Percentiles rank a stretch among this genome's conserved stretches.
Conservation (phyloP, 192 early-diverging fungal genomes). For the Backusella sp. region DNA sequence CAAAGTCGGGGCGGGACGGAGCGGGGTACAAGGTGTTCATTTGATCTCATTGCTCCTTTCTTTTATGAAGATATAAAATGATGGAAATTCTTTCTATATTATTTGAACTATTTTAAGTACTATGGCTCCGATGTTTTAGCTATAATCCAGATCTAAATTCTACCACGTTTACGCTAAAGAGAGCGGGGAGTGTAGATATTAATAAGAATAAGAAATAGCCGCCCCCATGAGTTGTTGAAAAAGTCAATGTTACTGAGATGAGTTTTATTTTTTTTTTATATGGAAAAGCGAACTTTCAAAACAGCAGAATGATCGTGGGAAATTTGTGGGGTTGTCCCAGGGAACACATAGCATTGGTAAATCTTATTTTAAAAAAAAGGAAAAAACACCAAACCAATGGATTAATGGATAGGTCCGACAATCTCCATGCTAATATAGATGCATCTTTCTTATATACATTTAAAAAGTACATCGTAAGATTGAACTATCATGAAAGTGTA, state of each 20-base stretch:
- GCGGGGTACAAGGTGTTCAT: background rate
- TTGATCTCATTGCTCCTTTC: background rate
- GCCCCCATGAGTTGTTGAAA: background rate
- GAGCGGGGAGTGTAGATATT: background rate
- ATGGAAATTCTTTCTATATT: background rate
- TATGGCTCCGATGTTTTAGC: background rate
- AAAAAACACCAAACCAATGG: background rate
- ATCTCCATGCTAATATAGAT: background rate
- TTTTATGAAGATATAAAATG: background rate
- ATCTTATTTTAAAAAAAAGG: constrained; percentile 1
- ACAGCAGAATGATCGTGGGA: background rate
- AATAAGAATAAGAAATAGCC: background rate
- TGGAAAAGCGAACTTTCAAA: background rate
- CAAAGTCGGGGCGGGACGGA: background rate
- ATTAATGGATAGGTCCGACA: background rate
- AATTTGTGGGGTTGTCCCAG: background rate
- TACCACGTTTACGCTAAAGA: background rate
- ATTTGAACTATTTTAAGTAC: background rate
- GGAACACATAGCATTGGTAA: background rate
- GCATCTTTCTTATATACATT: background rate
- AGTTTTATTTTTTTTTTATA: background rate
- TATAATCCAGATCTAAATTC: background rate
- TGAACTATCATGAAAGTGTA: background rate
- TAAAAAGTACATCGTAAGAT: background rate
- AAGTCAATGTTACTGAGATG: background rate